Percentiles rank a stretch among this genome's conserved stretches.
Evolutionary conservation across 1,284 basidiomycete species (phyloP).

Genomic region (Ceratobasidium sp.): DNA sequence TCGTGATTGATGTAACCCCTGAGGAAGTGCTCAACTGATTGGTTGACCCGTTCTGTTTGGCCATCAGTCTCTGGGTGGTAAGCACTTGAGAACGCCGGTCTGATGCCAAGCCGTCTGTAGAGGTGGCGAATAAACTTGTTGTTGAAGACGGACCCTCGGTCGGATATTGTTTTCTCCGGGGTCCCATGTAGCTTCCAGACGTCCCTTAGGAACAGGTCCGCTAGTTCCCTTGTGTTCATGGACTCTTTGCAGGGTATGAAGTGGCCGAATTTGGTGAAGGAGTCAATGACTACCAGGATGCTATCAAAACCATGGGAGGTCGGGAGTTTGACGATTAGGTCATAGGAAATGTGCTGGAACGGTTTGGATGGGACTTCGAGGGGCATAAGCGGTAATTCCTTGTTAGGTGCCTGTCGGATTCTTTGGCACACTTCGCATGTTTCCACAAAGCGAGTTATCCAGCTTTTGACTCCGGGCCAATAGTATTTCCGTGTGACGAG

Average conservation of each 20-base stretch:
- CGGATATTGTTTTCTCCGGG: slow-evolving; percentile 47
- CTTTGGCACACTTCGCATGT: slow-evolving; percentile 49
- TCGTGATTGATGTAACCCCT: slow-evolving; percentile 42
- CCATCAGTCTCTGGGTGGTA: slow-evolving; percentile 54
- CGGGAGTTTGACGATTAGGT: slow-evolving; percentile 54
- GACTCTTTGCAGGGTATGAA: slow-evolving; percentile 50
- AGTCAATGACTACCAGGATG: slow-evolving; percentile 54
- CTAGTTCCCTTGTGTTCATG: slow-evolving; percentile 33
- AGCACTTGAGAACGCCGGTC: slow-evolving; percentile 48
- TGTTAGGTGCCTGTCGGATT: no score
- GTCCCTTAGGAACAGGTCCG: neutral
- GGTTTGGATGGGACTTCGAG: slow-evolving; percentile 47
- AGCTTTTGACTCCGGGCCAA: slow-evolving; percentile 44
- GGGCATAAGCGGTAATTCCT: slow-evolving; percentile 41
- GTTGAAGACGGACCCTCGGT: slow-evolving; percentile 50
- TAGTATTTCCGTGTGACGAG: slow-evolving; percentile 40
- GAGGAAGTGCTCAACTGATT: slow-evolving; percentile 48
- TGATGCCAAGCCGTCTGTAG: slow-evolving; percentile 34
- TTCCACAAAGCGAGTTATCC: slow-evolving; percentile 44
- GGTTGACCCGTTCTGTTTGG: slow-evolving; percentile 53
- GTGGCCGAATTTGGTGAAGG: slow-evolving; percentile 52
- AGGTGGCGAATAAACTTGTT: slow-evolving; percentile 46
- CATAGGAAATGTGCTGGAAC: slow-evolving; percentile 53
- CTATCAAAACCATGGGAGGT: slow-evolving; percentile 49
- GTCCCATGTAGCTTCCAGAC: slow-evolving; percentile 44